A percentile compares a stretch with the other conserved stretches of the same genome.
Evolutionary conservation across 805 yeast species (phyloP).

Genomic region (Jamesozyma lodderae): DNA sequence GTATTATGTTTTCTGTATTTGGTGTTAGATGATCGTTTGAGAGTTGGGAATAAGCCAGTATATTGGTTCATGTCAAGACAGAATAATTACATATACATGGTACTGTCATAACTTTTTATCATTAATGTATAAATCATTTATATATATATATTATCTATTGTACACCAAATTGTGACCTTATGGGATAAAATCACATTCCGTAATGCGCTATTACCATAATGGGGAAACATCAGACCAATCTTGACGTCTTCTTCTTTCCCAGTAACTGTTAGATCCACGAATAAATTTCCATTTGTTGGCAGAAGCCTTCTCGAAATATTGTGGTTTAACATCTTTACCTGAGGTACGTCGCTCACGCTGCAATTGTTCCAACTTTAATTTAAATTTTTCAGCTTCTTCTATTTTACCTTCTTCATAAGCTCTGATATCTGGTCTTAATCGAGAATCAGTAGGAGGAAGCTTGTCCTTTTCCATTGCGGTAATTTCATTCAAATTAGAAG

Average conservation of each 20-base stretch:
- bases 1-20: too few relatives aligned
- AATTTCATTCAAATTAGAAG: slow-evolving; percentile 73
- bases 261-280: slow-evolving; percentile 56
- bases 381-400: slow-evolving; percentile 62
- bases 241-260: slow-evolving; percentile 62
- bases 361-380: slow-evolving; percentile 60
- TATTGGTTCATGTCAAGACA: too few relatives aligned
- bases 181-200: too few relatives aligned
- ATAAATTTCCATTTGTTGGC: slow-evolving; percentile 46
- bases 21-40: too few relatives aligned
- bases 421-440: slow-evolving; percentile 79
- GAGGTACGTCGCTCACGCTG: slow-evolving; percentile 72
- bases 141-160: too few relatives aligned
- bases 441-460: slow-evolving; percentile 80
- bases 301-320: slow-evolving; percentile 44
- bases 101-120: too few relatives aligned
- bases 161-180: too few relatives aligned
- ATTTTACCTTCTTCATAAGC: slow-evolving; percentile 61
- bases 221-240: slow-evolving; percentile 51
- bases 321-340: slow-evolving; percentile 44
- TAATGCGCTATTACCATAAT: slow-evolving; percentile 63
- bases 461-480: slow-evolving; percentile 56
- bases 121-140: too few relatives aligned
- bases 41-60: too few relatives aligned
- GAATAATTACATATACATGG: too few relatives aligned